Evolutionary conservation across 2,329 filamentous ascomycete genomes (phyloP).

Genomic region (Neonectria punicea): DNA sequence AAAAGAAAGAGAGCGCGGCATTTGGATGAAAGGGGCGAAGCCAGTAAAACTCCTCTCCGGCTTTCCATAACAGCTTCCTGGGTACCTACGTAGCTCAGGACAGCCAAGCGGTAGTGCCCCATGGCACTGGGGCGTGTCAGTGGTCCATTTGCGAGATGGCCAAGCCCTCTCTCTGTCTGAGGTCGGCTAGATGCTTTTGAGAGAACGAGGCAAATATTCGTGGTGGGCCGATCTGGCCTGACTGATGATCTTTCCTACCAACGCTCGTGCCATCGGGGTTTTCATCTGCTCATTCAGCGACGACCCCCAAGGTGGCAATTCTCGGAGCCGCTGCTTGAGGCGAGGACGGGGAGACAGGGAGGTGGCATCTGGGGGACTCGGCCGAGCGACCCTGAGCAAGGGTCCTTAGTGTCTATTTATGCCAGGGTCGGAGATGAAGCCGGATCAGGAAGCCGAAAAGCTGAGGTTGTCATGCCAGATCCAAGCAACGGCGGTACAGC

Average conservation of each 20-base stretch:
- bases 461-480: constrained; percentile 36
- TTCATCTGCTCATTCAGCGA: constrained; percentile 36
- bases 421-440: constrained; percentile 43
- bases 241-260: constrained; percentile 36
- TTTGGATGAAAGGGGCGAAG: constrained; percentile 29
- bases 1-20: constrained; percentile 16
- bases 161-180: constrained; percentile 12
- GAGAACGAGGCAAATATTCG: constrained; percentile 27
- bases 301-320: constrained; percentile 20
- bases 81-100: constrained; percentile 22
- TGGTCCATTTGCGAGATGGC: constrained; percentile 15
- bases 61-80: constrained; percentile 25
- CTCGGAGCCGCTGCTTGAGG: constrained; percentile 23
- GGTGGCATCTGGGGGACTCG: constrained; percentile 39
- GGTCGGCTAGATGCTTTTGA: constrained; percentile 10
- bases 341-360: constrained; percentile 25
- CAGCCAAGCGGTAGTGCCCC: constrained; percentile 32
- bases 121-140: constrained; percentile 25
- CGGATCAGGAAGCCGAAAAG: constrained; percentile 37
- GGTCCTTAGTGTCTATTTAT: constrained; percentile 24
- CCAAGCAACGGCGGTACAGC: constrained; percentile 34
- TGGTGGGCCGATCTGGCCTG: constrained; percentile 29
- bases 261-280: constrained; percentile 33
- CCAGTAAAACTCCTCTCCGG: constrained; percentile 32
- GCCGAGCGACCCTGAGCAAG: constrained; percentile 35